A percentile compares a stretch with the other conserved stretches of the same genome.
Evolutionary conservation across 805 yeast genomes (phyloP).

Genomic region (Clavispora vitiphila): DNA sequence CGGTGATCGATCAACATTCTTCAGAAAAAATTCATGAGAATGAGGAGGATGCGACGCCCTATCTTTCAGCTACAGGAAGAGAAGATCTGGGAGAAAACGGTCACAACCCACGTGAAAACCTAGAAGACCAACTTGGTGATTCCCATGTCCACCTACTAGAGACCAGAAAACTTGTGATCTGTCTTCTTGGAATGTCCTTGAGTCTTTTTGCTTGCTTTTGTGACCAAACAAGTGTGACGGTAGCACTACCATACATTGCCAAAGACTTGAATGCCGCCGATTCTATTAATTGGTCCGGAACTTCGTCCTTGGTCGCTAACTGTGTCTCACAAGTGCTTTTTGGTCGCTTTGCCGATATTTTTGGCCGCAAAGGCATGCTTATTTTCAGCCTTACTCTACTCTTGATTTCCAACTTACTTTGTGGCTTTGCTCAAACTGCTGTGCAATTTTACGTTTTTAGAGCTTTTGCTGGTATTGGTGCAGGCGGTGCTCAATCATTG

Average conservation of each 20-base stretch:
- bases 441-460: constrained; percentile 44
- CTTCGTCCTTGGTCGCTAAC: constrained; percentile 62
- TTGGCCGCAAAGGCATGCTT: constrained; percentile 47
- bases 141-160: constrained; percentile 41
- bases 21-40: background rate
- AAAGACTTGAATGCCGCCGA: constrained; percentile 41
- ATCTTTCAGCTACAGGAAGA: background rate
- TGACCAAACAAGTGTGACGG: constrained; percentile 47
- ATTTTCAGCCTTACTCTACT: constrained; percentile 41
- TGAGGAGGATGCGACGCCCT: background rate
- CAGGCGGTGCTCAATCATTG: constrained; percentile 50
- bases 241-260: constrained; percentile 47
- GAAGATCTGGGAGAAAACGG: background rate
- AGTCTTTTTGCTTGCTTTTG: constrained; percentile 41
- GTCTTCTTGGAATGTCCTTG: constrained; percentile 32
- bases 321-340: constrained; percentile 72
- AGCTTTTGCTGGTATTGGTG: constrained; percentile 56
- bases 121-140: constrained; percentile 31
- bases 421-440: constrained; percentile 40
- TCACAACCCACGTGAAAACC: too few relatives aligned
- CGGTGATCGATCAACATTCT: background rate
- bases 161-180: constrained; percentile 29
- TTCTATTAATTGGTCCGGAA: constrained; percentile 67
- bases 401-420: constrained; percentile 39
- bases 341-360: constrained; percentile 65